Base-by-base conservation (phyloP, 768 basidiomycete genomes). In the Boletus pseudopeckii region DNA sequence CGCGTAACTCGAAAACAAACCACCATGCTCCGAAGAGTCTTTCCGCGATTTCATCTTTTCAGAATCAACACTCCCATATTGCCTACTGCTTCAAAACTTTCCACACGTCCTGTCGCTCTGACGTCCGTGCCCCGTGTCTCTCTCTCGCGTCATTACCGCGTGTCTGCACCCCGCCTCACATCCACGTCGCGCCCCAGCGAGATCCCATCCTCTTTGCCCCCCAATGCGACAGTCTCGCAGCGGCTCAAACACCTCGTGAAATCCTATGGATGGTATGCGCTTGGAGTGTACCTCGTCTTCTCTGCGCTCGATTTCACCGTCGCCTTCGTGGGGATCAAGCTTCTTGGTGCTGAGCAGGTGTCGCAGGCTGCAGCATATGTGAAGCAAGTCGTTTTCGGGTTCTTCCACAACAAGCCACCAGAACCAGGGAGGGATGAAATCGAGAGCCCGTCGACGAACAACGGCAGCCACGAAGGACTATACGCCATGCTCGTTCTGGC, bases 261-360 rank as follows among this genome's bases (percentile, higher is more conserved):
- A 67, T 82, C 88, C 5, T 97, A 98, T 68, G 96, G 96, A 30
- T 93, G 91, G 90, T 96, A 95, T 67, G 93, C 97, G 18, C 79
- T 98, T 28, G 94, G 90, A 32, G 85, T 98, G 24, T 99, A 99
- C 75, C 41, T 86, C 57, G 66, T 86, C 46, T 67, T 98, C 50
- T 80, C 82, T 39, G 74, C 77, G 7, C 65, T 94, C 66, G 97
- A 99, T 70, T 93, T 98, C 67, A 74, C 81, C 34, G 77, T 97
- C 63, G 84, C 90, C 0, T 97, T 97, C 67, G 80, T 84, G 44
- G 84, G 84, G 48, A 84, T 99, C 65, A 88, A 91, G 61, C 75
- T 92, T 40, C 75, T 97, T 33, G 97, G 97, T 42, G 92, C 93
- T 2, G 94, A 98, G 45, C 85, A 91, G 58, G 94, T 98, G 40